phyloP scores from a whole-genome alignment of 768 basidiomycete genomes.

The Mycena metata region DNA sequence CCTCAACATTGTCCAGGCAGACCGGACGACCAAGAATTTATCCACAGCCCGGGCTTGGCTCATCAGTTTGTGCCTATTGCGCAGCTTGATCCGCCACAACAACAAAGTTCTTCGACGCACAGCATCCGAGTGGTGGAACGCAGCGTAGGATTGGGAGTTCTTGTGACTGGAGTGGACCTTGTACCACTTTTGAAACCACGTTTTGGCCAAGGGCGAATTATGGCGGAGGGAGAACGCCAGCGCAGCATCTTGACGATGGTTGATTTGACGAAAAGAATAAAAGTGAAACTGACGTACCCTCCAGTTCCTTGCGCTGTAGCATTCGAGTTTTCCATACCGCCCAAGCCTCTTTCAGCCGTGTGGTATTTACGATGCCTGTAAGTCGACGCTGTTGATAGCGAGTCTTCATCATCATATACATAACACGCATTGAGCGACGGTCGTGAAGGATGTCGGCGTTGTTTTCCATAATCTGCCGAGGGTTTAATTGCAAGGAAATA shows the following conservation, averaged over 20 bases:
- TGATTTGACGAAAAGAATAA: conserved; percentile 17
- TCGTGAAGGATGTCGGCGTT: conserved; percentile 73
- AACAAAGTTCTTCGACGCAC: conserved; percentile 58
- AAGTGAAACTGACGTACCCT: conserved; percentile 56
- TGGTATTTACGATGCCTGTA: conserved; percentile 62
- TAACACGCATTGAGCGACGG: conserved; percentile 67
- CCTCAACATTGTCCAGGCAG: conserved; percentile 64
- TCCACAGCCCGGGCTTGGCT: conserved; percentile 70
- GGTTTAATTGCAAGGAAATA: conserved; percentile 7
- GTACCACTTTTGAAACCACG: conserved; percentile 62
- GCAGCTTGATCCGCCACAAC: conserved; percentile 69
- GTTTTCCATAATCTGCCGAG: conserved; percentile 63
- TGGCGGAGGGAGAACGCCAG: conserved; percentile 62
- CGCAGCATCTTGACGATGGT: conserved; percentile 57
- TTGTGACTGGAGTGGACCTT: conserved; percentile 57
- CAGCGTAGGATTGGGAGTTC: conserved; percentile 62
- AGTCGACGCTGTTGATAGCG: conserved; percentile 72
- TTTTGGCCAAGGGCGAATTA: conserved; percentile 53
- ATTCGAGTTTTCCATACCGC: conserved; percentile 64
- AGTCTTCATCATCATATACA: conserved; percentile 77
- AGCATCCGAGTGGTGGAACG: conserved; percentile 60
- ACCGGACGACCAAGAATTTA: conserved; percentile 63
- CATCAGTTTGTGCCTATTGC: conserved; percentile 60
- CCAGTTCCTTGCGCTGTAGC: conserved; percentile 52
- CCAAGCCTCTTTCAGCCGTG: conserved; percentile 63